phyloP scores from a whole-genome alignment of 352 stramenopile species.

The Phytopythium delawarense region DNA sequence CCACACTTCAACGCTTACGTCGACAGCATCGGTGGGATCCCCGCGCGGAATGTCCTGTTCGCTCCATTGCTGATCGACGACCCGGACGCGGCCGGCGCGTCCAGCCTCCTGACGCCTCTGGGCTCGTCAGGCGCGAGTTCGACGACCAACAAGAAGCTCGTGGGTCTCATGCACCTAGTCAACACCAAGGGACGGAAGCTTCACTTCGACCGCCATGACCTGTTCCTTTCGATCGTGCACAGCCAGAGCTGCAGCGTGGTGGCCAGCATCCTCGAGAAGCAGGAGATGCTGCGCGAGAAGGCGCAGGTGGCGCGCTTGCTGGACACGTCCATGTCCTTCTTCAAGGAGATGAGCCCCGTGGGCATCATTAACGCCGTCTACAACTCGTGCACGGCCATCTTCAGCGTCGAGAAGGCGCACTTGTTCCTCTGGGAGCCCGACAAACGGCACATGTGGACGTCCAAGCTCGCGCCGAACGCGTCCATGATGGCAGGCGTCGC shows the following conservation, averaged over 20 bases:
- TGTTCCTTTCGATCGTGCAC: constrained; percentile 74
- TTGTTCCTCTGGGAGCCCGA: constrained; percentile 60
- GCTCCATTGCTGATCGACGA: constrained; percentile 59
- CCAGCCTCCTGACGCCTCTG: background rate
- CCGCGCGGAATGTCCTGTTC: constrained; percentile 56
- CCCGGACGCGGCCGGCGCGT: constrained; percentile 1
- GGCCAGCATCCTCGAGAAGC: constrained; percentile 67
- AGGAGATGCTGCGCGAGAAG: constrained; percentile 54
- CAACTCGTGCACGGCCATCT: constrained; percentile 67
- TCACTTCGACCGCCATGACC: constrained; percentile 60
- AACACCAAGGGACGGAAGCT: constrained; percentile 63
- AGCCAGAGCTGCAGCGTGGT: constrained; percentile 64
- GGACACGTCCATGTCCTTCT: constrained; percentile 74
- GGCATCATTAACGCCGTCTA: constrained; percentile 80
- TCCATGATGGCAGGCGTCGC: background rate
- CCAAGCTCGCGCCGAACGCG: constrained; percentile 45
- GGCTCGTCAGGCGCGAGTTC: background rate
- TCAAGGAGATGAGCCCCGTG: constrained; percentile 77
- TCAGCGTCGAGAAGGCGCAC: constrained; percentile 55
- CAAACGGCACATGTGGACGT: constrained; percentile 55
- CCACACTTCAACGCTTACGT: constrained; percentile 59
- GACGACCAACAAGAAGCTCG: constrained; percentile 27
- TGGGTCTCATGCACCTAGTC: constrained; percentile 64
- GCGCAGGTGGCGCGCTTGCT: constrained; percentile 58
- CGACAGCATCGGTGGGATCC: constrained; percentile 53